Base-by-base conservation (phyloP, 768 basidiomycete genomes). In the Trametes cinnabarina region DNA sequence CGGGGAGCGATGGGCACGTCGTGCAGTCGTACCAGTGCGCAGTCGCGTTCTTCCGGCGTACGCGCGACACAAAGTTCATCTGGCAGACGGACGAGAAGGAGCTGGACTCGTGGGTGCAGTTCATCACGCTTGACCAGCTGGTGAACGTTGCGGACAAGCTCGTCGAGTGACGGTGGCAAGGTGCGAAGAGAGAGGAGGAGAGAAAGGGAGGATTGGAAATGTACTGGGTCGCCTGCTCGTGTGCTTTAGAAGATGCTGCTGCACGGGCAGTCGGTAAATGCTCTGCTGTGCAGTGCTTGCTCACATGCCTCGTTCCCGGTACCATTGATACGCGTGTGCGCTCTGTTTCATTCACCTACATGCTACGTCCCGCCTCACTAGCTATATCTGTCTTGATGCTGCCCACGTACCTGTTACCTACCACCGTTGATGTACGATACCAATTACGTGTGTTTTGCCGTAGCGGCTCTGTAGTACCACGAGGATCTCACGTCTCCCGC, bases 61-160 rank as follows among this genome's bases (percentile, higher is more conserved):
- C 79, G 6, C 73, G 76, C 30, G 82, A 86, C 58, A 82, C 82
- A 53, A 83, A 76, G 58, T 91, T 90, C 63, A 79, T 92, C 15
- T 92, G 85, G 82, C 82, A 90, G 56, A 81, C 85, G 44, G 82
- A 82, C 25, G 70, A 76, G 40, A 83, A 85, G 64, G 83, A 89
- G 43, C 69, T 92, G 58, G 87, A 87, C 66, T 82, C 79, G 32
- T 91, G 90, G 88, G 87, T 92, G 14, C 89, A 92, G 72, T 92
- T 91, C 64, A 84, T 92, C 65, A 88, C 85, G 58, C 84, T 91
- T 55, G 88, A 91, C 73, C 86, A 90, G 72, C 82, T 92, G 76
- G 77, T 90, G 69, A 87, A 87, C 65, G 88, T 91, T 59, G 82
- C 88, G 17, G 84, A 85, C 19, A 91, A 90, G 71, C 73, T 91